Evolutionary conservation across 257 asterid genomes (phyloP), one percentile per base, ranked within the genome.

Genomic region (Salvia hispanica): DNA sequence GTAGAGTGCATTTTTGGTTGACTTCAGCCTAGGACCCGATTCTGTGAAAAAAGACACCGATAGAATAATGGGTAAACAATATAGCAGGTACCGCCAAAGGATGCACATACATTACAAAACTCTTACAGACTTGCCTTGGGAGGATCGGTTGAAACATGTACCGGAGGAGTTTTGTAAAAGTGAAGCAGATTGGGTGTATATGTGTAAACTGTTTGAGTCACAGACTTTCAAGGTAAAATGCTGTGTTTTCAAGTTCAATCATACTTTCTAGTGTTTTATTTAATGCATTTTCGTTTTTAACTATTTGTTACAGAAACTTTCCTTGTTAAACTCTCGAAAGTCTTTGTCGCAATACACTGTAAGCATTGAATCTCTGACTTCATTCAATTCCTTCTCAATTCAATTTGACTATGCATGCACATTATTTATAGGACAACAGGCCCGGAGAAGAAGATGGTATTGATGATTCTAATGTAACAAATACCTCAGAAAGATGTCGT

Each of bases 31-130:
- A 11, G 54, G 67, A 62, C 67, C 56, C 3, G 25, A 3, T 11
- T 62, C 34, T 12, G 43, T 62, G 28, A 62, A 44, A 25, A 21
- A 44, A 7, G 56, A 25, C 43, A 62, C 28, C 7, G 55, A 62
- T 11, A 62, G 25, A 1, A 10, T 62, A 8, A 62, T 62, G 67
- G 45, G 55, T 28, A 44, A 13, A 12, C 42, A 55, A 7, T 62
- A 44, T 25, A 55, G 55, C 12, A 42, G 45, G 13, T 21, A 21
- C 39, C 67, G 54, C 67, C 67, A 12, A 39, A 61, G 9, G 3
- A 62, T 62, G 67, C 67, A 62, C 40, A 42, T 3, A 44, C 67
- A 62, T 25, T 62, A 62, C 43, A 62, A 45, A 62, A n/a, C 43
- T 25, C 43, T 62, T n/a, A 2, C 12, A 0, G 13, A 62, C 21